Base-by-base conservation (phyloP, 2,329 filamentous ascomycete species). In the Sclerotinia glacialis region DNA sequence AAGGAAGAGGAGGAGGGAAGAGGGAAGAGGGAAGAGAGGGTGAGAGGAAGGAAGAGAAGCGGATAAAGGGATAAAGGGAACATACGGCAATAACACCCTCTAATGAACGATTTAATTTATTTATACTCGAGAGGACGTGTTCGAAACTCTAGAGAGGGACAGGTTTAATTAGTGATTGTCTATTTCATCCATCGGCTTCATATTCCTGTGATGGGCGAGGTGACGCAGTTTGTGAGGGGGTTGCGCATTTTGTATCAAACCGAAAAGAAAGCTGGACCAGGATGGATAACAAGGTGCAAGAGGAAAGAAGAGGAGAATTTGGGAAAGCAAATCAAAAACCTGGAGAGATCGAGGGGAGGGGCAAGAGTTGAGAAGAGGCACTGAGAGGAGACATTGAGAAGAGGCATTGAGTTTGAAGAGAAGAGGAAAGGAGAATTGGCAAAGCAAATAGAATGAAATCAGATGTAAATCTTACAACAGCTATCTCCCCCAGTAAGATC, bases 91-190 rank as follows among this genome's bases (percentile, higher is more conserved):
- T 93, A 26, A 98, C 90, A 66, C 93, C 91, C 79, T 99, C 94
- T 23, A 99, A 82, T 49, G 90, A 94, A 44, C 94, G 88, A 78
- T 98, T 99, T 67, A 99, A 81, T 74, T 93, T 93, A 80, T 98
- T 99, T 78, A 98, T 92, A 75, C 97, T 97, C 74, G 93, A 91
- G 12, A 99, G 88, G 67, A 97, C 93, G 74, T 95, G 89, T 75
- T 98, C 95, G 76, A 99, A 86, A 78, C 82, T 86, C 86, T 89
- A 71, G 1, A 26, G 9, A n/a, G 8, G 28, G 18, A 5, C 5
- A 6, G 28, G 14, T 8, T 16, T 44, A 1, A 59, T 46, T 56
- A 37, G 21, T 42, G 11, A 14, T 23, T 42, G 28, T 28, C 28
- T 5, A 28, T 28, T 28, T 28, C 28, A 28, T 28, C 5, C 28